phyloP scores from a whole-genome alignment of 139 green algal genomes.

The Mesostigma viride region DNA sequence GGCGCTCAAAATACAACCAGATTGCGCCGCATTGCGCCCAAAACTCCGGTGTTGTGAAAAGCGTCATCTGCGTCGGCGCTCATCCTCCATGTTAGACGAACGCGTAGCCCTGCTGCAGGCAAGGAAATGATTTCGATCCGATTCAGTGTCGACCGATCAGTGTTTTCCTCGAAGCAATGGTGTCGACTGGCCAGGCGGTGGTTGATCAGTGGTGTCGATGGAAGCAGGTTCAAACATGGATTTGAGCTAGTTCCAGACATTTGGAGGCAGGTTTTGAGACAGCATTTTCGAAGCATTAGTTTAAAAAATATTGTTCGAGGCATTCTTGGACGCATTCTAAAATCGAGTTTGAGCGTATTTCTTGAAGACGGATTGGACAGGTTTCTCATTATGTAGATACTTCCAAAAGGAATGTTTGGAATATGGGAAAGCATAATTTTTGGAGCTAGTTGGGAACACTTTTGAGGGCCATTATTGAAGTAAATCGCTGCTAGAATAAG shows the following conservation, averaged over 20 bases:
- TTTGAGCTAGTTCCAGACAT: background rate
- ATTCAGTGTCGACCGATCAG: background rate
- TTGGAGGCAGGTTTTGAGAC: background rate
- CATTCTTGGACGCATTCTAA: background rate
- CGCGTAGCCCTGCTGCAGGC: constrained; percentile 24
- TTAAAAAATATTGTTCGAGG: background rate
- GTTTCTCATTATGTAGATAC: no score
- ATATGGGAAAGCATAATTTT: no score
- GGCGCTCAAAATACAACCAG: constrained; percentile 24
- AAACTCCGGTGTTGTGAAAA: constrained; percentile 26
- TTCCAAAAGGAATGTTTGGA: no score
- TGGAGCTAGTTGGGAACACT: no score
- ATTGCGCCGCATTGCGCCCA: constrained; percentile 18
- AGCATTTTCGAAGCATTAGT: background rate
- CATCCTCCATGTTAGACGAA: constrained; percentile 37
- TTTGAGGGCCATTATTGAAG: no score
- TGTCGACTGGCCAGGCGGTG: background rate
- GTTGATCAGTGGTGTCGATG: background rate
- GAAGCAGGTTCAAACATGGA: background rate
- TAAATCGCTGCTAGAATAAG: no score
- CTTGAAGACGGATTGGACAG: no score
- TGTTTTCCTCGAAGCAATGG: background rate
- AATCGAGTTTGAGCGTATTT: no score
- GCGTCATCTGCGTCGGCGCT: constrained; percentile 28
- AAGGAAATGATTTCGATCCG: background rate